These are phyloP conservation scores for Aspergillus hancockii DNA, from an alignment of 495 filamentous ascomycete species.

Conservation along the genomic window DNA sequence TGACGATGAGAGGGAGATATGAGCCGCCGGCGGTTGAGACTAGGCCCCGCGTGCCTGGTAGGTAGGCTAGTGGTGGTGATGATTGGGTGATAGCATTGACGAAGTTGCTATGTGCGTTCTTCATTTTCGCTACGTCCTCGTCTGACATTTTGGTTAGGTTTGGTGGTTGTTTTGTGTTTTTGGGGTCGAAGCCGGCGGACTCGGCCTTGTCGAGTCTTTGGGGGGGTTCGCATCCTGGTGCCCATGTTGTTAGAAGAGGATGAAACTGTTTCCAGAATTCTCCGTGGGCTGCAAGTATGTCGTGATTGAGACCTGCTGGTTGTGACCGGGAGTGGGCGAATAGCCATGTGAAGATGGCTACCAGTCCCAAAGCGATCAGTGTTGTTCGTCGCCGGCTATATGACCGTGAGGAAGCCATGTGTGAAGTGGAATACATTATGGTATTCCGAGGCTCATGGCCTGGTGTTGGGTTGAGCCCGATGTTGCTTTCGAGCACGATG, in stretches of 20 bases:
- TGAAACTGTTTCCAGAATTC: slow-evolving; percentile 1
- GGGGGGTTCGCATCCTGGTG: slow-evolving; percentile 1
- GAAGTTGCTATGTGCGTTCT: slow-evolving; percentile 35
- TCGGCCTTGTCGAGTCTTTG: not conserved
- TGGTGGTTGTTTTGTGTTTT: slow-evolving; percentile 3
- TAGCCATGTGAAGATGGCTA: slow-evolving; percentile 2
- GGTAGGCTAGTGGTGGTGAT: slow-evolving; percentile 34
- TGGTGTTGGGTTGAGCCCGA: not conserved
- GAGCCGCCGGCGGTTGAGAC: slow-evolving; percentile 40
- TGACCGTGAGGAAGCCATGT: not conserved
- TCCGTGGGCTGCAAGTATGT: not conserved
- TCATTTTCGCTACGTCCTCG: slow-evolving; percentile 17
- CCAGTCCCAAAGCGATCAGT: not conserved
- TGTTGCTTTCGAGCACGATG: not conserved
- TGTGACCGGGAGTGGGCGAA: not conserved
- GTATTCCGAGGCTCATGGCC: not conserved
- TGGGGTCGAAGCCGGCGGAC: not conserved
- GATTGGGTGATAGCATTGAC: slow-evolving; percentile 27
- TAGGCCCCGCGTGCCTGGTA: slow-evolving; percentile 39
- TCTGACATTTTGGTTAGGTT: not conserved
- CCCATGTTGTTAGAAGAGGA: not conserved
- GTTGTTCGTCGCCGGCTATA: not conserved
- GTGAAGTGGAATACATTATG: not conserved
- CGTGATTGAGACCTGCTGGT: not conserved
- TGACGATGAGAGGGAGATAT: slow-evolving; percentile 41